These are phyloP conservation scores for Pseudopyricularia cyperi DNA, from an alignment of 2,329 filamentous ascomycete species.

Conservation along the genomic window DNA sequence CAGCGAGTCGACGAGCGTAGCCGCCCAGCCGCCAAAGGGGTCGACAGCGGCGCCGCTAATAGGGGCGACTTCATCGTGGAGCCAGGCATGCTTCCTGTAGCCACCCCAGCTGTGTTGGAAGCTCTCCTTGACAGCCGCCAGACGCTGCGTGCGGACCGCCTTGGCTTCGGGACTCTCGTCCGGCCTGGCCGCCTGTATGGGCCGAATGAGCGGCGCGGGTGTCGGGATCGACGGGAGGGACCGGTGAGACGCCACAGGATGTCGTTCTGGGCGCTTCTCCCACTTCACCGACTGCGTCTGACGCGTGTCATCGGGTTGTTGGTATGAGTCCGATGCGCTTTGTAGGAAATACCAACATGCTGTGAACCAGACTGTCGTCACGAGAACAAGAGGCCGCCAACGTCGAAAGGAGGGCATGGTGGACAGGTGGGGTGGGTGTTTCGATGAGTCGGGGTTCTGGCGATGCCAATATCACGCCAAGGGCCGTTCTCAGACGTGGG, in stretches of 20 bases:
- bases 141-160: conserved; percentile 22
- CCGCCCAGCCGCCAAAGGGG: conserved; percentile 49
- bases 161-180: conserved; percentile 23
- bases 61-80: conserved; percentile 49
- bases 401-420: conserved; percentile 5
- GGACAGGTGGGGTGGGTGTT: background rate
- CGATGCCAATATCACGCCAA: background rate
- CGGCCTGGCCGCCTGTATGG: conserved; percentile 46
- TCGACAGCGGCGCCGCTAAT: conserved; percentile 37
- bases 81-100: conserved; percentile 52
- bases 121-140: conserved; percentile 31
- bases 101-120: conserved; percentile 44
- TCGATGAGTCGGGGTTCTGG: background rate
- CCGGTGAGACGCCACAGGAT: conserved; percentile 18
- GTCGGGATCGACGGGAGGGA: conserved; percentile 20
- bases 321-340: conserved; percentile 1
- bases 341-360: conserved; percentile 5
- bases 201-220: conserved; percentile 39
- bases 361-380: conserved; percentile 4
- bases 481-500: background rate
- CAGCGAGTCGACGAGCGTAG: conserved; percentile 38
- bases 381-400: conserved; percentile 8
- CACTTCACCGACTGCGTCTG: conserved; percentile 10
- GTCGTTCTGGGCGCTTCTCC: conserved; percentile 19
- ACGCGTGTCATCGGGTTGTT: background rate